Base-by-base conservation (phyloP, 2,329 filamentous ascomycete genomes). In the Aciculosporium take region DNA sequence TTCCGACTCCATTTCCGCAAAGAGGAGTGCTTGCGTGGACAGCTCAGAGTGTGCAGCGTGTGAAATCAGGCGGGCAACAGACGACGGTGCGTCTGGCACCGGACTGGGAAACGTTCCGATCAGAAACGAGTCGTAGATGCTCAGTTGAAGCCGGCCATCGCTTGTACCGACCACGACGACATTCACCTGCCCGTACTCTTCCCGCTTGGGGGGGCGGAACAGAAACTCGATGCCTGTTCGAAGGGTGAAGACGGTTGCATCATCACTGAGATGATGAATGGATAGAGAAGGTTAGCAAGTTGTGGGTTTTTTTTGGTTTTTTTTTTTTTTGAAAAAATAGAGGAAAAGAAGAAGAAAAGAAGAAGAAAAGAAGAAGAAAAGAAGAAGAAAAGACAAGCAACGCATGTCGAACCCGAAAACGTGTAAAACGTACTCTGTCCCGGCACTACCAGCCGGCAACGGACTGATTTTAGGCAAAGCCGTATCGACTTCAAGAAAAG, bases 111-210 rank as follows among this genome's bases (percentile, higher is more conserved):
- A 79, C 10, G 62, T 71, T 3, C 86, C 84, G 44, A 93, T 80
- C 45, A 83, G 72, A 51, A 94, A 85, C 5, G 83, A 88, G 57
- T 94, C 83, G 56, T 89, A 89, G 37, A 94, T 85, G 50, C 79
- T 84, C 15, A 93, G 66, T 54, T 89, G 81, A 10, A 93, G 67
- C 15, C 67, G 71, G 7, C 83, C 83, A 47, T 84, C 73, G 42
- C 74, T 72, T 4, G 79, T 83, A 4, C 83, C 84, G 2, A 84
- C 72, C 5, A 89, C 65, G 64, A 93, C 78, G 48, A 89, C 74
- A 56, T 89, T 83, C 33, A 91, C 79, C n/a, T 76, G 71, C 48
- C 86, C 78, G 47, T 79, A 77, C 39, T 84, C 76, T 40, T 75
- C 73, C 28, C 75, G 69, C 44, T 75, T 70, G 25, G 71, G 67